Conservation (phyloP, 2,329 filamentous ascomycete species). For the Fusarium longipes region DNA sequence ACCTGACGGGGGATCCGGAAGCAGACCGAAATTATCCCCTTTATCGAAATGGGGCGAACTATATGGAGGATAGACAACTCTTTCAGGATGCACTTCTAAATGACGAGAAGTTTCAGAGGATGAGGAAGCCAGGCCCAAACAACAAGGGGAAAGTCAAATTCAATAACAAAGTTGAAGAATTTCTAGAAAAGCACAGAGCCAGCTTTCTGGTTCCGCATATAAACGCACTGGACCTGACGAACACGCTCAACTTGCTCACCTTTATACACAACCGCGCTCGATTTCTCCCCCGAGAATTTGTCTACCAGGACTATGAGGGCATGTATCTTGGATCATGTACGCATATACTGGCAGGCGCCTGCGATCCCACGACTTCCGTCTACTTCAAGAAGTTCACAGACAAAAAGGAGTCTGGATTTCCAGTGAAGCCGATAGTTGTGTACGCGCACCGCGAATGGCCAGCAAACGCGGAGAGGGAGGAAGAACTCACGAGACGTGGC, state of each 20-base stretch:
- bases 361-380: not conserved
- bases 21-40: conserved; percentile 13
- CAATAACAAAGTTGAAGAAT: conserved; percentile 22
- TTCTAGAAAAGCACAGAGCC: conserved; percentile 24
- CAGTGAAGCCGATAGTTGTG: not conserved
- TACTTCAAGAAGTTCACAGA: not conserved
- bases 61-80: not conserved
- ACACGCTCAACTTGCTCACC: conserved; percentile 29
- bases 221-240: conserved; percentile 32
- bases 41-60: conserved; percentile 40
- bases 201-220: conserved; percentile 42
- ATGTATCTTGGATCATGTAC: conserved; percentile 35
- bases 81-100: not conserved
- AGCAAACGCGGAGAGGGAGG: no score
- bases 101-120: not conserved
- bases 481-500: not conserved
- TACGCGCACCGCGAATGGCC: not conserved
- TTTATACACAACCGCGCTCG: conserved; percentile 41
- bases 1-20: not conserved
- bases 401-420: not conserved
- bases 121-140: not conserved
- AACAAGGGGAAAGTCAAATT: not conserved
- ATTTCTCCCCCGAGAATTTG: conserved; percentile 15
- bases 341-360: conserved; percentile 30
- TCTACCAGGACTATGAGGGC: conserved; percentile 27